Base-by-base conservation (phyloP, 2,329 filamentous ascomycete species). In the Talaromyces verruculosus region DNA sequence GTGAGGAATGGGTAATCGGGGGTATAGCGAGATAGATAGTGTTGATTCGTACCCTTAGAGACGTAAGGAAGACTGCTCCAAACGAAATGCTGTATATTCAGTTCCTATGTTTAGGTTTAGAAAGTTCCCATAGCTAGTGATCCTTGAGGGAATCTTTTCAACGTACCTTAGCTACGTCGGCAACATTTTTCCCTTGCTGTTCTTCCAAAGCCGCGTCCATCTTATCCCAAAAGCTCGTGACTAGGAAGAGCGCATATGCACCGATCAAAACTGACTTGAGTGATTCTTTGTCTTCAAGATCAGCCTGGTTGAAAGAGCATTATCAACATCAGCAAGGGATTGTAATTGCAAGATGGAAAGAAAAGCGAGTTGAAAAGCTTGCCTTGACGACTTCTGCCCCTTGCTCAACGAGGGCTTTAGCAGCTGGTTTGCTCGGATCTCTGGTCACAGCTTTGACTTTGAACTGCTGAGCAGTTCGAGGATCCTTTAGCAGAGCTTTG, bases 391-490 rank as follows among this genome's bases (percentile, higher is more conserved):
- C 75, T 59, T 88, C 82, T 1, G 83, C 82, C 3, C 84, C 85
- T 59, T 80, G 72, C 0, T 71, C 70, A 0, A 74, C 63, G 5
- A 88, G 79, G 2, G 76, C 74, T 71, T 83, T 79, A 13, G 85
- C 79, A 3, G 77, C 77, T 0, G 81, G 70, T 60, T 80, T 82
- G 15, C 74, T 73, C 2, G 76, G 68, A 67, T 86, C 78, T 61
- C 87, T 84, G 2, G 86, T 87, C 22, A 89, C 79, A 53, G 79
- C 87, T 39, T 86, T 84, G 51, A 89, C 77, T 11, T 77, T 72
- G 78, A 82, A 88, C 43, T 80, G 72, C 53, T 79, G 75, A 17
- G 77, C 78, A 1, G 84, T 76, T 55, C 80, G 75, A 0, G 82
- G 74, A 70, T 79, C 76, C 33, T 72, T 69, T 8, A 84, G 77